phyloP scores from a whole-genome alignment of 306 rosid species.

The barrel medic (Medicago truncatula) region DNA sequence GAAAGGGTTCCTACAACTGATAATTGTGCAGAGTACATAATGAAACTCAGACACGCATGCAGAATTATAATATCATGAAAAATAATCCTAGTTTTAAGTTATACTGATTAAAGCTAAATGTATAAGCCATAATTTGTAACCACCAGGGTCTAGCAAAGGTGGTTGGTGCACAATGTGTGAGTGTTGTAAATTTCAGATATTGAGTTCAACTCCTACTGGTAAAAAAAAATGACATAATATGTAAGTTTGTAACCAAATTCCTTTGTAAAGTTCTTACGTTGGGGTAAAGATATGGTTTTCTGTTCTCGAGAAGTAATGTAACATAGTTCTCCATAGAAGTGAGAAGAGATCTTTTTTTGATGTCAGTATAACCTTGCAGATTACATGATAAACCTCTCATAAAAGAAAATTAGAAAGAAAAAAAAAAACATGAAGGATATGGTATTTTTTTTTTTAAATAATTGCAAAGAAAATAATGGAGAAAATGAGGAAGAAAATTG shows the following conservation, averaged over 20 bases:
- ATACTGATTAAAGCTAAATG: background rate
- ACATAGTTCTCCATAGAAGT: constrained; percentile 80
- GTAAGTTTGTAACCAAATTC: background rate
- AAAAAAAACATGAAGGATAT: background rate
- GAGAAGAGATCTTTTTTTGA: constrained; percentile 89
- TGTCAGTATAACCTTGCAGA: constrained; percentile 80
- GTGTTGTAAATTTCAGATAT: too few species aligned
- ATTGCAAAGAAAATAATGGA: background rate
- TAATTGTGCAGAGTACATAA: constrained; percentile 4
- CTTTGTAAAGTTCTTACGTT: constrained; percentile 57
- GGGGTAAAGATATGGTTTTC: constrained; percentile 73
- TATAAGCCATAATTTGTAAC: background rate
- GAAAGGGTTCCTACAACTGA: constrained; percentile 1
- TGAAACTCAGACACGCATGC: background rate
- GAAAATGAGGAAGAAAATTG: background rate
- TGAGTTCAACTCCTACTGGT: too few species aligned
- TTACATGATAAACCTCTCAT: constrained; percentile 28
- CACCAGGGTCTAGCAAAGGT: too few species aligned
- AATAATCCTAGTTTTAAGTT: background rate
- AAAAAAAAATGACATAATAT: background rate
- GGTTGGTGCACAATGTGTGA: too few species aligned
- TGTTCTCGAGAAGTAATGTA: constrained; percentile 71
- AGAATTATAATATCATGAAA: background rate
- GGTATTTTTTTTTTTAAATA: background rate
- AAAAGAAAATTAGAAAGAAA: background rate